phyloP scores from a whole-genome alignment of 2,329 filamentous ascomycete genomes.

The Penicillium expansum region DNA sequence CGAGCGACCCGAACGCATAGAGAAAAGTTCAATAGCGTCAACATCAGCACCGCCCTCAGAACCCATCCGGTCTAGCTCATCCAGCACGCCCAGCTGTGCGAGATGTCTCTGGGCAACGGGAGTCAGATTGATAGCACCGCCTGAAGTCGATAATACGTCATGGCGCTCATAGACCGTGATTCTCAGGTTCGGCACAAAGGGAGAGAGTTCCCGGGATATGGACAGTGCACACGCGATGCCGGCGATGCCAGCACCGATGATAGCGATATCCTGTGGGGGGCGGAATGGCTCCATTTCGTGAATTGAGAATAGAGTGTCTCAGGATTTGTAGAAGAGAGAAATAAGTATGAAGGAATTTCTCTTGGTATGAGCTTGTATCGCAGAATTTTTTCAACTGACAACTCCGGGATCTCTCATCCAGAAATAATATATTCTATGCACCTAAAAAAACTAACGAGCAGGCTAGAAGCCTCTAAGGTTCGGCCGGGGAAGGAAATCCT shows the following conservation, averaged over 20 bases:
- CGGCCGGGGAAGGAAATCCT: conserved; percentile 24
- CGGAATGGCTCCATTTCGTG: conserved; percentile 11
- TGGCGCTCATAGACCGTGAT: conserved; percentile 44
- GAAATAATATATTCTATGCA: not conserved
- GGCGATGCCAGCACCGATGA: conserved; percentile 37
- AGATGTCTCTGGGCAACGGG: conserved; percentile 46
- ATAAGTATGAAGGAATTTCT: not conserved
- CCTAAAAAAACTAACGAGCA: not conserved
- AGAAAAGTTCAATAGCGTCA: conserved; percentile 43
- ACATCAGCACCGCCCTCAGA: conserved; percentile 41
- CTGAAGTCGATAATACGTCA: conserved; percentile 42
- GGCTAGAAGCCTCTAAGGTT: conserved; percentile 9
- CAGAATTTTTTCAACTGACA: not conserved
- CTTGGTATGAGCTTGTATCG: conserved; percentile 3
- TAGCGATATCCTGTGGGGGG: conserved; percentile 28
- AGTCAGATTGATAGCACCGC: conserved; percentile 46
- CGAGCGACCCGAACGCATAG: conserved; percentile 38
- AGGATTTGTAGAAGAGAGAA: not conserved
- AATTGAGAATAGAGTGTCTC: not conserved
- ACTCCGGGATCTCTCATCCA: not conserved
- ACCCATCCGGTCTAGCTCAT: conserved; percentile 39
- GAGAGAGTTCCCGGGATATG: conserved; percentile 33
- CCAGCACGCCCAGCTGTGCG: conserved; percentile 41
- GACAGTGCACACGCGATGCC: conserved; percentile 36
- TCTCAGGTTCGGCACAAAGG: conserved; percentile 32